These are phyloP conservation scores for Entoloma clypeatum DNA, from an alignment of 1,284 basidiomycete species.

Conservation along the genomic window DNA sequence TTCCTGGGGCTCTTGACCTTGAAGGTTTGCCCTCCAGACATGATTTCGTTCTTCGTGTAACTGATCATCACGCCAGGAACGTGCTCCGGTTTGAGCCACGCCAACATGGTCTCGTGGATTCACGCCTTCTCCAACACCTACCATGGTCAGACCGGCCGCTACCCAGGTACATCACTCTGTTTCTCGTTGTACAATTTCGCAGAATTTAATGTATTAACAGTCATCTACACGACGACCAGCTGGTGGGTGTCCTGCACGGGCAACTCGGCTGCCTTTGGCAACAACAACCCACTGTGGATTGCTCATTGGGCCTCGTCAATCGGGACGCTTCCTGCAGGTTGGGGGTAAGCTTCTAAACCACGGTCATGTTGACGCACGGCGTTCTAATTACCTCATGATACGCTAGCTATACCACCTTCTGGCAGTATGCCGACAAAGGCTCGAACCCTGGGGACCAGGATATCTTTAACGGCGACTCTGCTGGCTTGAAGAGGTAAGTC, in stretches of 20 bases:
- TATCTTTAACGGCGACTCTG: constrained; percentile 15
- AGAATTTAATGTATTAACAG: neutral
- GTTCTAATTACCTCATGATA: too few relatives aligned
- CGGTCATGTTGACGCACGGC: neutral
- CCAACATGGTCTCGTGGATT: constrained; percentile 60
- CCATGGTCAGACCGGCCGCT: constrained; percentile 40
- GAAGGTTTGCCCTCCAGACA: constrained; percentile 38
- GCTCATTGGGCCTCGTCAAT: constrained; percentile 11
- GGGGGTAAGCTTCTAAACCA: constrained; percentile 2
- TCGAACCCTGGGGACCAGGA: constrained; percentile 20
- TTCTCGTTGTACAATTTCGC: neutral
- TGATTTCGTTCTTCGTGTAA: neutral
- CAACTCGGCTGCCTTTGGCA: constrained; percentile 10
- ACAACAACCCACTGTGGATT: constrained; percentile 15
- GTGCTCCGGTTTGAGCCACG: constrained; percentile 53
- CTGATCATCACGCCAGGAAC: constrained; percentile 40
- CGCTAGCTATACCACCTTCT: constrained; percentile 47
- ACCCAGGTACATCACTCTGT: constrained; percentile 8
- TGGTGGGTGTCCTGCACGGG: constrained; percentile 19
- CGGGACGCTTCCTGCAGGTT: constrained; percentile 15
- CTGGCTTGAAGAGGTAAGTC: constrained; percentile 11
- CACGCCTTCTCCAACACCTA: constrained; percentile 59
- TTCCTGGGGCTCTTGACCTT: constrained; percentile 64
- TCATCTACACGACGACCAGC: constrained; percentile 15
- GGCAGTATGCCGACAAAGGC: constrained; percentile 16